These are phyloP conservation scores for Tylopilus intermedius DNA, from an alignment of 768 basidiomycete genomes.

Conservation along the genomic window DNA sequence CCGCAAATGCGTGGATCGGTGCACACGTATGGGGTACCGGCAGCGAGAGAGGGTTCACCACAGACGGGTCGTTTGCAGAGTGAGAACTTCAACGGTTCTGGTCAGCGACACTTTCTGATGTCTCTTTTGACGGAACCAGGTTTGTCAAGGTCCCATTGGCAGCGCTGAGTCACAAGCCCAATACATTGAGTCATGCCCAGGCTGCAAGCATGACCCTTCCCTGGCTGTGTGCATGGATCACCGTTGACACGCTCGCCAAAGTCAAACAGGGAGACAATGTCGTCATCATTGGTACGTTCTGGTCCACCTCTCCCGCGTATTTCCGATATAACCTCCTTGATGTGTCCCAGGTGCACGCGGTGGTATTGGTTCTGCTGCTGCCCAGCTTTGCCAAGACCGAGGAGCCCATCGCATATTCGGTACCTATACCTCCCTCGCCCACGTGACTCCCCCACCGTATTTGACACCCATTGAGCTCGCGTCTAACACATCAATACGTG, in stretches of 20 bases:
- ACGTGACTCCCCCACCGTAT: conserved; percentile 22
- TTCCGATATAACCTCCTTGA: neutral
- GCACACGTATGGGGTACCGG: conserved; percentile 34
- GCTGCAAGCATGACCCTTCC: conserved; percentile 33
- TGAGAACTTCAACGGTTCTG: conserved; percentile 7
- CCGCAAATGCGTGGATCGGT: conserved; percentile 22
- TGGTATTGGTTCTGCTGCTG: conserved; percentile 32
- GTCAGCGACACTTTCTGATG: neutral
- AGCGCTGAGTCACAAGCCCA: conserved; percentile 30
- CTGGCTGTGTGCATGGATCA: conserved; percentile 36
- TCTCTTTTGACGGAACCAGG: conserved; percentile 7
- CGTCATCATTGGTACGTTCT: conserved; percentile 26
- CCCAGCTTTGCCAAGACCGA: conserved; percentile 29
- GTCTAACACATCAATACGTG: conserved; percentile 29
- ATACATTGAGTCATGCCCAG: conserved; percentile 19
- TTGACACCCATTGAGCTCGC: conserved; percentile 31
- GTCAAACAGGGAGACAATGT: conserved; percentile 32
- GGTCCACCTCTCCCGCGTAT: neutral
- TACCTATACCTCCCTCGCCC: conserved; percentile 31
- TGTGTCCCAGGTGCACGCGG: conserved; percentile 29
- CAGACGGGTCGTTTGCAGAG: conserved; percentile 33
- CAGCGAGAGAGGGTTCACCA: conserved; percentile 29
- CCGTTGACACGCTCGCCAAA: conserved; percentile 30
- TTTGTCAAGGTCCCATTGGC: conserved; percentile 27
- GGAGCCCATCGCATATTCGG: conserved; percentile 31